Evolutionary conservation across 805 yeast species (phyloP).

Genomic region (Candida coleopterorum): DNA sequence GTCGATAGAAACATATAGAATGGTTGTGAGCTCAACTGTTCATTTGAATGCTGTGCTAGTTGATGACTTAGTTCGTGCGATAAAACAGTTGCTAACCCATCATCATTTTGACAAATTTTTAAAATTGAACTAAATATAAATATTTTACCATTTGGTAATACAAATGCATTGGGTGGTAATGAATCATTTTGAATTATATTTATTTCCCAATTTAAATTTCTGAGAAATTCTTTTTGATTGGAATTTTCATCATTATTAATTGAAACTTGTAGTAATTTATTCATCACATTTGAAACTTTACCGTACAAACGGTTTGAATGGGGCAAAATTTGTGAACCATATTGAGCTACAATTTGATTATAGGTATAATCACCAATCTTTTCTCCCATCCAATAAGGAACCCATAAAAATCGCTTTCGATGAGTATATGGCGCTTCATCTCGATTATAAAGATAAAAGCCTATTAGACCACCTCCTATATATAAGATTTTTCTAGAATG

Average conservation of each 20-base stretch:
- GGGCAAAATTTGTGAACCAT: constrained; percentile 52
- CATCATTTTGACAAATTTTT: constrained; percentile 74
- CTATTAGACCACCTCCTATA: constrained; percentile 19
- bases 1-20: constrained; percentile 53
- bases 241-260: constrained; percentile 20
- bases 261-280: constrained; percentile 57
- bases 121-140: constrained; percentile 80
- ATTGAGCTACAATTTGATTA: constrained; percentile 53
- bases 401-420: constrained; percentile 65
- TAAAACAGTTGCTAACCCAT: constrained; percentile 92
- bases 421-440: constrained; percentile 81
- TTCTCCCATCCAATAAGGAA: constrained; percentile 60
- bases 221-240: constrained; percentile 34
- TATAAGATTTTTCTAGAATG: constrained; percentile 29
- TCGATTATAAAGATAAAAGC: constrained; percentile 37
- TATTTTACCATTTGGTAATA: constrained; percentile 92
- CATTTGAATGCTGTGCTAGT: constrained; percentile 87
- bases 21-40: constrained; percentile 75
- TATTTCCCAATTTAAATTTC: constrained; percentile 63
- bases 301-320: constrained; percentile 53
- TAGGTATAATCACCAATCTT: constrained; percentile 63
- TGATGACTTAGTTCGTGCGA: constrained; percentile 95
- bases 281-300: constrained; percentile 59
- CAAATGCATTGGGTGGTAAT: constrained; percentile 94
- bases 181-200: constrained; percentile 59